Evolutionary conservation across 1,284 basidiomycete genomes (phyloP), one percentile per base, ranked within the genome.

Genomic region (Pyrrhoderma noxium): DNA sequence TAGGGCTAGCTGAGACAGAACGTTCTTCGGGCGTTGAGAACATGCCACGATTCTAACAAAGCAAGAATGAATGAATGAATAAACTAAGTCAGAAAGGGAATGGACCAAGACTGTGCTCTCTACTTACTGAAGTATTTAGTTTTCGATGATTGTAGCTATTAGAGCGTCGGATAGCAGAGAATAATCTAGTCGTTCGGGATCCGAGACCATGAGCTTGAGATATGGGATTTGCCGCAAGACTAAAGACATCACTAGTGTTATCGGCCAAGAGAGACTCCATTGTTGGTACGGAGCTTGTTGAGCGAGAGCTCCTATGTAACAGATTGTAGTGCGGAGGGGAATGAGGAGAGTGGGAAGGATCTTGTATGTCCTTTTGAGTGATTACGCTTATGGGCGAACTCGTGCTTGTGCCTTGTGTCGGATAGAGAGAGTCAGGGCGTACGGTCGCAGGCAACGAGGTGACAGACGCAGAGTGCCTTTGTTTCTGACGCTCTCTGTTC

Each of bases 1-100:
- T 36, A 13, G 49, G 39, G 18, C 45, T 43, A 8, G 19, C 8
- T 3, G 49, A 51, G 3, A 43, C 45, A 14, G 49, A 55, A 16
- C 51, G 46, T 36, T 56, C 54, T 39, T 49, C 54, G 23, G 54
- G 51, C 1, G 54, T 56, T 16, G 54, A 56, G 37, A 52, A 52
- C 51, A 56, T 52, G 40, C 54, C 54, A 22, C 41, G 37, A 40
- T 52, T 50, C 54, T 56, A 47, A 8, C 18, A 18, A 11, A 36
- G 16, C 21, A 21, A 35, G 14, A 49, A 22, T 25, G 39, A 34
- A 42, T 13, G 37, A 9, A 5, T 21, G 36, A 11, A 23, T 21
- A 21, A n/a, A 11, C 8, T 11, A 16, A 31, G 18, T 31, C 16
- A 38, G 8, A 25, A 35, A 42, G 31, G 35, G 35, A 31, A 18